Percentiles rank a stretch among this genome's conserved stretches.
Evolutionary conservation across 345 rosid genomes (phyloP).

Genomic region (Populus pruinosa): DNA sequence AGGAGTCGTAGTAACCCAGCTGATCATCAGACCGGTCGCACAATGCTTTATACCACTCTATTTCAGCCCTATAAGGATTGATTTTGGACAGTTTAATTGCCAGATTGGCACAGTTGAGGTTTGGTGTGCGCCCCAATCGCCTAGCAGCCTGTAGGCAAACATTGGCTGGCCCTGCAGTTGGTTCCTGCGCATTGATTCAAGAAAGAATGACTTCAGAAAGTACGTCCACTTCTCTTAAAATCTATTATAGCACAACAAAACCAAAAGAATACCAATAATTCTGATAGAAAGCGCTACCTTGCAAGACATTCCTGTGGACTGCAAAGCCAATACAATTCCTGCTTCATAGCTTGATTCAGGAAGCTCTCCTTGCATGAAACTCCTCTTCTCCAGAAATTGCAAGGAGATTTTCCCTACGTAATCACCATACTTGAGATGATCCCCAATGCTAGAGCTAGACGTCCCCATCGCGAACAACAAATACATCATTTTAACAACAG

Average conservation of each 20-base stretch:
- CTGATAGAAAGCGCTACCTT: constrained; percentile 26
- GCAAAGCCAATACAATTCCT: constrained; percentile 58
- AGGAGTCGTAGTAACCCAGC: constrained; percentile 72
- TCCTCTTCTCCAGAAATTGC: constrained; percentile 40
- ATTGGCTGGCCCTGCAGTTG: constrained; percentile 25
- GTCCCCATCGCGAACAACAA: constrained; percentile 33
- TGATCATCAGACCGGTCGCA: constrained; percentile 50
- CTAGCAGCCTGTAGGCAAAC: constrained; percentile 48
- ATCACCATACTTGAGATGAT: constrained; percentile 60
- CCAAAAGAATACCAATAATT: background rate
- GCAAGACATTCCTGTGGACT: constrained; percentile 48
- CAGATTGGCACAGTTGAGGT: constrained; percentile 43
- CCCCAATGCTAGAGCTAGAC: constrained; percentile 38
- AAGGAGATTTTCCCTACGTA: constrained; percentile 36
- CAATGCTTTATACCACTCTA: constrained; percentile 56
- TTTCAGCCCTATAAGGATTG: constrained; percentile 46
- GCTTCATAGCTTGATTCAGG: constrained; percentile 61
- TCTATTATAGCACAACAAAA: background rate
- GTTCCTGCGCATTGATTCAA: constrained; percentile 23
- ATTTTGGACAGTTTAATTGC: constrained; percentile 45
- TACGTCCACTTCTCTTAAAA: background rate
- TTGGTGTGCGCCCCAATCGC: constrained; percentile 45
- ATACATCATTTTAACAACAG: constrained; percentile 54
- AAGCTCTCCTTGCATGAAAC: constrained; percentile 28
- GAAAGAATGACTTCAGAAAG: background rate